Conservation (phyloP, 495 filamentous ascomycete species). For the Hypoxylon lienhwacheense region DNA sequence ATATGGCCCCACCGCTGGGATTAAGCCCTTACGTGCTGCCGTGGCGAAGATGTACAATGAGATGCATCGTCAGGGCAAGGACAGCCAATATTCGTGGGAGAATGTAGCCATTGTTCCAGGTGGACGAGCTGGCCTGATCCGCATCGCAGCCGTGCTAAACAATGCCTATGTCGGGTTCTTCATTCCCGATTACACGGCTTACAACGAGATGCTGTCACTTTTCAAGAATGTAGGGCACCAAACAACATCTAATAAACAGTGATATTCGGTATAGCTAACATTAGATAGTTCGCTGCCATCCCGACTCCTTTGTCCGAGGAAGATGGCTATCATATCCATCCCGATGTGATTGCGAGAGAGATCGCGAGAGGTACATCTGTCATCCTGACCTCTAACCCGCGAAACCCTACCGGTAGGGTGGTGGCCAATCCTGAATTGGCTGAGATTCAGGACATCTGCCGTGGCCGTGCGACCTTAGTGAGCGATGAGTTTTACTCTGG, state of each 20-base stretch:
- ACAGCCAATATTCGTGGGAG: conserved; percentile 95
- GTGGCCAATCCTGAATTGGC: conserved; percentile 78
- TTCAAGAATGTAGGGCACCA: conserved; percentile 74
- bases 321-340: conserved; percentile 88
- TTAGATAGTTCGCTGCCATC: conserved; percentile 77
- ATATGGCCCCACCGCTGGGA: conserved; percentile 92
- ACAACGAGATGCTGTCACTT: conserved; percentile 93
- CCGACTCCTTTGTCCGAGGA: conserved; percentile 81
- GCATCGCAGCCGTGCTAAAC: conserved; percentile 90
- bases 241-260: not conserved
- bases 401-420: conserved; percentile 91
- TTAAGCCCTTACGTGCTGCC: conserved; percentile 84
- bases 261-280: not conserved
- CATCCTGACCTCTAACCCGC: conserved; percentile 93
- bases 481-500: conserved; percentile 97
- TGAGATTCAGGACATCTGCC: conserved; percentile 88
- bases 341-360: conserved; percentile 88
- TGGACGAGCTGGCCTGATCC: conserved; percentile 87
- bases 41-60: conserved; percentile 93
- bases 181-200: conserved; percentile 76
- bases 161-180: conserved; percentile 91
- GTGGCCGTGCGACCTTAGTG: conserved; percentile 85
- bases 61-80: conserved; percentile 84
- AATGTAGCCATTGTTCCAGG: conserved; percentile 98
- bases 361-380: conserved; percentile 85